phyloP scores from a whole-genome alignment of 116 monocot genomes.

The Trichopus zeylanicus region DNA sequence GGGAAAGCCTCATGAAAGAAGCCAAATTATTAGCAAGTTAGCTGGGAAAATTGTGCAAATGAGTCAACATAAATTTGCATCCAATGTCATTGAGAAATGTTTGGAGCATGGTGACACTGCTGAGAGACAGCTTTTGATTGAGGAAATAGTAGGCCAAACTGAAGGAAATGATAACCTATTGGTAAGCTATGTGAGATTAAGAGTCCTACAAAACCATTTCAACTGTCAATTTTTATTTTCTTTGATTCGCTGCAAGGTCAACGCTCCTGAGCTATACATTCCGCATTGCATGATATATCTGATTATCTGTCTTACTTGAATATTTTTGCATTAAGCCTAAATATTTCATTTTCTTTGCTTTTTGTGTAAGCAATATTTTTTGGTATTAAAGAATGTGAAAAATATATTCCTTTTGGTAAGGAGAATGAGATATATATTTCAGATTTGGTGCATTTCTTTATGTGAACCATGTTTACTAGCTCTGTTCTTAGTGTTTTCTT shows the following conservation, averaged over 20 bases:
- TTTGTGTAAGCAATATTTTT: too few species aligned
- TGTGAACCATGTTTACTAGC: too few species aligned
- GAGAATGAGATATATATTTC: too few species aligned
- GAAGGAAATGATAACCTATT: slow-evolving; percentile 89
- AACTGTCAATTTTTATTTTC: not conserved
- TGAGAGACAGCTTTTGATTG: slow-evolving; percentile 57
- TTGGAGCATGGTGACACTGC: slow-evolving; percentile 55
- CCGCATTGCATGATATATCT: not conserved
- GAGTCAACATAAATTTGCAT: slow-evolving; percentile 97
- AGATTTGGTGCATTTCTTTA: too few species aligned
- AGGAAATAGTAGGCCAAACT: slow-evolving; percentile 74
- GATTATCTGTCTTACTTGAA: too few species aligned
- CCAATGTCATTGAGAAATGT: slow-evolving; percentile 95
- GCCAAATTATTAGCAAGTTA: slow-evolving; percentile 78
- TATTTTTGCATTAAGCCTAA: too few species aligned
- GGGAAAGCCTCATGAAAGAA: slow-evolving; percentile 65
- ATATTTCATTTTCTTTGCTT: too few species aligned
- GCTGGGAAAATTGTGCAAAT: slow-evolving; percentile 79
- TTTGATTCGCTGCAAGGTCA: not conserved
- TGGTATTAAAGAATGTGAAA: too few species aligned
- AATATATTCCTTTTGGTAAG: too few species aligned
- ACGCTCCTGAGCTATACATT: not conserved
- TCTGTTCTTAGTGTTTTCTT: too few species aligned
- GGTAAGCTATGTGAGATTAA: slow-evolving; percentile 26
- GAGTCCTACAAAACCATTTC: not conserved